These are phyloP conservation scores for Pyrenopolyporus hunteri DNA, from an alignment of 495 filamentous ascomycete species.

Conservation along the genomic window DNA sequence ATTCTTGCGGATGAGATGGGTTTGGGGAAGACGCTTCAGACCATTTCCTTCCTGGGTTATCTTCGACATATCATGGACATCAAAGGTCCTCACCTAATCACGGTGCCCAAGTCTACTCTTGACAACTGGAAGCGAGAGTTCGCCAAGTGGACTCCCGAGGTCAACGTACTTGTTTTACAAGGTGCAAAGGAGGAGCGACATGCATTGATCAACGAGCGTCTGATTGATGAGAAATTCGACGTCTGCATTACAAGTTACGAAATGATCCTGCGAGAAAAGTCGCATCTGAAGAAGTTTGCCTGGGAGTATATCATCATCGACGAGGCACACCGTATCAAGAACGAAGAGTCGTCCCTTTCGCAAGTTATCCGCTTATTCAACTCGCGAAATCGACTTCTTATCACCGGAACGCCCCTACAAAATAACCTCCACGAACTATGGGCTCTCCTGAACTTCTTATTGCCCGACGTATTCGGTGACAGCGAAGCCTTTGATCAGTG, in stretches of 20 bases:
- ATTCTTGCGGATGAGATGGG: conserved; percentile 99
- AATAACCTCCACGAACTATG: conserved; percentile 99
- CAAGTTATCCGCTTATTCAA: conserved; percentile 98
- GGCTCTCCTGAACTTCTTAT: conserved; percentile 94
- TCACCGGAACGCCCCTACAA: conserved; percentile 96
- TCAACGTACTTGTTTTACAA: conserved; percentile 92
- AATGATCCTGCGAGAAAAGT: conserved; percentile 95
- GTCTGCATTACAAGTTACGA: conserved; percentile 96
- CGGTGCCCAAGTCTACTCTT: conserved; percentile 94
- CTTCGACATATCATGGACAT: conserved; percentile 87
- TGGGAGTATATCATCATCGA: conserved; percentile 99
- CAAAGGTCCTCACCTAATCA: conserved; percentile 90
- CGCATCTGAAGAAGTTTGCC: conserved; percentile 94
- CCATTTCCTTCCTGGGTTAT: conserved; percentile 93
- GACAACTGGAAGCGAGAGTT: conserved; percentile 99
- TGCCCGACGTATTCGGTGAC: conserved; percentile 98
- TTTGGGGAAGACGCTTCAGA: conserved; percentile 95
- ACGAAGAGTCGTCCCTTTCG: conserved; percentile 95
- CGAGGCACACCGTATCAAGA: conserved; percentile 99
- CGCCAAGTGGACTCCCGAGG: conserved; percentile 89
- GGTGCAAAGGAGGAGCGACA: conserved; percentile 94
- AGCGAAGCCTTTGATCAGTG: conserved; percentile 98
- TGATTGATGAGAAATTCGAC: conserved; percentile 91
- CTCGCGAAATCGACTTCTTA: conserved; percentile 92
- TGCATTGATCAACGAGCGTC: conserved; percentile 84